phyloP scores from a whole-genome alignment of 2,329 filamentous ascomycete species.

The Fusarium dimerum region DNA sequence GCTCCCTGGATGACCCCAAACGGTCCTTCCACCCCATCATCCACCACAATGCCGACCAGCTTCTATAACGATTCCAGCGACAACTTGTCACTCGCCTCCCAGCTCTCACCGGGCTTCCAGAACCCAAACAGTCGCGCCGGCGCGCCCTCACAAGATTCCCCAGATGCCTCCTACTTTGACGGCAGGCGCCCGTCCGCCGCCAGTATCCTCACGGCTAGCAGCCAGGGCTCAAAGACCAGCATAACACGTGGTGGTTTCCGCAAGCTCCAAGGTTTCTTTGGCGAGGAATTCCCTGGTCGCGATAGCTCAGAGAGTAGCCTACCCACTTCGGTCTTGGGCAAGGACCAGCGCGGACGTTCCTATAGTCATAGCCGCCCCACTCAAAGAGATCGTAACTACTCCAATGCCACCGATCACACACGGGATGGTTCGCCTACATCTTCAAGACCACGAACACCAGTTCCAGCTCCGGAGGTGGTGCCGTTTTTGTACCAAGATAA shows the following conservation, averaged over 20 bases:
- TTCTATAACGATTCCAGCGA: constrained; percentile 80
- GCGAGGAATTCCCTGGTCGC: constrained; percentile 77
- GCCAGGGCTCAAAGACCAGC: constrained; percentile 76
- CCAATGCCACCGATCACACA: constrained; percentile 71
- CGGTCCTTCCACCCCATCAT: constrained; percentile 38
- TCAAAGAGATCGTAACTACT: constrained; percentile 78
- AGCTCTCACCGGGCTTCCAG: constrained; percentile 71
- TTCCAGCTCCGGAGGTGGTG: constrained; percentile 88
- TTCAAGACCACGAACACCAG: constrained; percentile 79
- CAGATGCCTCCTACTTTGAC: constrained; percentile 65
- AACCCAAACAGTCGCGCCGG: constrained; percentile 39
- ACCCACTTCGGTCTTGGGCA: constrained; percentile 47
- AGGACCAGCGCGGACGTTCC: constrained; percentile 64
- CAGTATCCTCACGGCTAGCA: constrained; percentile 78
- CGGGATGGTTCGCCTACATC: constrained; percentile 73
- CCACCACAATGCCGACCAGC: constrained; percentile 48
- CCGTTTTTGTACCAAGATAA: constrained; percentile 93
- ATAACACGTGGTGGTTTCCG: constrained; percentile 71
- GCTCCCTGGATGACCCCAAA: constrained; percentile 59
- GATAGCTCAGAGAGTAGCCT: constrained; percentile 75
- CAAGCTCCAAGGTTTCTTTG: constrained; percentile 89
- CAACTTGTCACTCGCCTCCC: constrained; percentile 61
- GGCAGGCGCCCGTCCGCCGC: constrained; percentile 84
- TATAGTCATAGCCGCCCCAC: constrained; percentile 58
- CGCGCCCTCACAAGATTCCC: constrained; percentile 58